A percentile compares a stretch with the other conserved stretches of the same genome.
Evolutionary conservation across 2,329 filamentous ascomycete species (phyloP).

Genomic region (Teratosphaeria pseudoeucalypti): DNA sequence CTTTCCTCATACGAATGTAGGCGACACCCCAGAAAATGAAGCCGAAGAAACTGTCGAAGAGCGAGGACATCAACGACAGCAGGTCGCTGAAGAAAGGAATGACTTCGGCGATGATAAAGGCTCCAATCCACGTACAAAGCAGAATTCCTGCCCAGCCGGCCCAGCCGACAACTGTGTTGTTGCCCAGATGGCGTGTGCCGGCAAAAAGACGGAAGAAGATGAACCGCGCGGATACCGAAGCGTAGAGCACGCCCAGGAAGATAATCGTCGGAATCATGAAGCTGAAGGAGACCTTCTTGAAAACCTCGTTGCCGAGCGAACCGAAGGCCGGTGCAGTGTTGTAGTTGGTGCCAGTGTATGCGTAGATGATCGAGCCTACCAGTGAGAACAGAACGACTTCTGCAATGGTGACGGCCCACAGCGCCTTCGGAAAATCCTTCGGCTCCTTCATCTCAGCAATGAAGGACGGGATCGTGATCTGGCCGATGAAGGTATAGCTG

Average conservation of each 20-base stretch:
- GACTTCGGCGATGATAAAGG: slow-evolving; percentile 83
- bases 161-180: slow-evolving; percentile 77
- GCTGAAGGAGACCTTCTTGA: slow-evolving; percentile 81
- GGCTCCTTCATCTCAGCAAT: slow-evolving; percentile 83
- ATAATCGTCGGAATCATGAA: slow-evolving; percentile 95
- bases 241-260: slow-evolving; percentile 83
- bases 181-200: slow-evolving; percentile 65
- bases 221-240: slow-evolving; percentile 80
- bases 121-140: slow-evolving; percentile 66
- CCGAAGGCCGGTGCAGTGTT: slow-evolving; percentile 82
- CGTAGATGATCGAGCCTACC: slow-evolving; percentile 72
- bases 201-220: slow-evolving; percentile 84
- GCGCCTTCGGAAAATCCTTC: slow-evolving; percentile 81
- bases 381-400: slow-evolving; percentile 79
- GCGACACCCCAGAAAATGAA: slow-evolving; percentile 92
- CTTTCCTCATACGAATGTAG: slow-evolving; percentile 64
- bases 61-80: slow-evolving; percentile 66
- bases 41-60: slow-evolving; percentile 88
- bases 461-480: slow-evolving; percentile 88
- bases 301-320: slow-evolving; percentile 60
- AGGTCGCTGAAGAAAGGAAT: slow-evolving; percentile 85
- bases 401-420: slow-evolving; percentile 81
- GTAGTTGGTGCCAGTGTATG: slow-evolving; percentile 82
- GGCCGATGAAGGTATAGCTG: slow-evolving; percentile 90
- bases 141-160: slow-evolving; percentile 65